Percentiles rank a stretch among this genome's conserved stretches.
phyloP scores from a whole-genome alignment of 116 monocot species.

The Zostera marina region DNA sequence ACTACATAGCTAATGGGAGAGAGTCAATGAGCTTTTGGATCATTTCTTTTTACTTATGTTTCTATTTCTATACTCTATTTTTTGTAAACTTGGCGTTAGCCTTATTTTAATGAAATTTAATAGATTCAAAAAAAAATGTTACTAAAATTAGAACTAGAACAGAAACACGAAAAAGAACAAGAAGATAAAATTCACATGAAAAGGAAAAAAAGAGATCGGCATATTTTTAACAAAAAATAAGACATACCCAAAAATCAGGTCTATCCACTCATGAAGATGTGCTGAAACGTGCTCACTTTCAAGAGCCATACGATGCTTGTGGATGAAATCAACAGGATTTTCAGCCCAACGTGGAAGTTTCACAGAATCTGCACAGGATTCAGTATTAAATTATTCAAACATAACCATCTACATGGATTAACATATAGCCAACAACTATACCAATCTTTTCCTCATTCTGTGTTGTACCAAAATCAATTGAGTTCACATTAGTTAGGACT shows the following conservation, averaged over 20 bases:
- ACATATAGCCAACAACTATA: slow-evolving; percentile 9
- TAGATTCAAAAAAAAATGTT: no score
- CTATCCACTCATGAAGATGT: slow-evolving; percentile 97
- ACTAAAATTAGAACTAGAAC: no score
- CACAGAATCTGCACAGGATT: slow-evolving; percentile 52
- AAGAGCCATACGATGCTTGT: slow-evolving; percentile 84
- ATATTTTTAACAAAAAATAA: background rate
- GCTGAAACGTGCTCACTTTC: slow-evolving; percentile 94
- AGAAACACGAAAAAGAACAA: background rate
- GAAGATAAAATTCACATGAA: background rate
- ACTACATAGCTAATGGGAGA: no score
- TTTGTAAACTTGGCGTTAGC: no score
- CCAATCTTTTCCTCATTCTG: slow-evolving; percentile 66
- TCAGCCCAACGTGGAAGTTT: slow-evolving; percentile 88
- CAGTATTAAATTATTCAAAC: background rate
- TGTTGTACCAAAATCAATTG: slow-evolving; percentile 62
- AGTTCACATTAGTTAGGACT: slow-evolving; percentile 55
- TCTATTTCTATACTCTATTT: no score
- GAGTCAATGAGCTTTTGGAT: no score
- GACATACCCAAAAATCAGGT: slow-evolving; percentile 92
- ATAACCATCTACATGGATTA: background rate
- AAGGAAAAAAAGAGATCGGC: background rate
- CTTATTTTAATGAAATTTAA: no score
- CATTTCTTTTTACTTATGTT: no score
- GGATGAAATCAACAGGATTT: slow-evolving; percentile 76